phyloP scores from a whole-genome alignment of 257 asterid genomes.

The Linaria vulgaris region DNA sequence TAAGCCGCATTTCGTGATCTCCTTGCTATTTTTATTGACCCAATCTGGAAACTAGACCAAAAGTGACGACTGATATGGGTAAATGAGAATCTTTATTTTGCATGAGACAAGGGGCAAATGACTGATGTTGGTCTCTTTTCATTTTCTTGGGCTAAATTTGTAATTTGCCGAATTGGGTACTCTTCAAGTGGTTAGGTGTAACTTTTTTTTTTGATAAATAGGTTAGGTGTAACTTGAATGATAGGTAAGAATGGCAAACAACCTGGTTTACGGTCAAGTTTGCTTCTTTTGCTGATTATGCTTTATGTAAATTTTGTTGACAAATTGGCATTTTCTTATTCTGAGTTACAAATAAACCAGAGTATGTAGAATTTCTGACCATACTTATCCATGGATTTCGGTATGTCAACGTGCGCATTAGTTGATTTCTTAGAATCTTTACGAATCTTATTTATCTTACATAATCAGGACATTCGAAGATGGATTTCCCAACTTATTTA shows the following conservation, averaged over 20 bases:
- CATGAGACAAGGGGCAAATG: neutral
- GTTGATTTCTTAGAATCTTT: constrained; percentile 14
- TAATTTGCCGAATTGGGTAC: too few relatives aligned
- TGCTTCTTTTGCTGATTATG: too few relatives aligned
- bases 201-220: too few relatives aligned
- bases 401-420: constrained; percentile 10
- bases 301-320: too few relatives aligned
- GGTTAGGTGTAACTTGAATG: too few relatives aligned
- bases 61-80: neutral
- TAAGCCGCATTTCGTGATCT: neutral
- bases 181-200: too few relatives aligned
- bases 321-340: too few relatives aligned
- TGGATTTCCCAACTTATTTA: constrained; percentile 95
- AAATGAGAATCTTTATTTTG: neutral
- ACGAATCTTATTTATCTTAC: constrained; percentile 22
- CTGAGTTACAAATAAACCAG: too few relatives aligned
- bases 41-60: neutral
- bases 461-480: constrained; percentile 85
- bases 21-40: neutral
- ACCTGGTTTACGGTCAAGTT: too few relatives aligned
- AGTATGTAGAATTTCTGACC: too few relatives aligned
- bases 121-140: neutral
- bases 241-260: too few relatives aligned
- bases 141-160: too few relatives aligned
- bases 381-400: neutral